Base-by-base conservation (phyloP, 306 rosid genomes). In the Pterocarpus macrocarpus region DNA sequence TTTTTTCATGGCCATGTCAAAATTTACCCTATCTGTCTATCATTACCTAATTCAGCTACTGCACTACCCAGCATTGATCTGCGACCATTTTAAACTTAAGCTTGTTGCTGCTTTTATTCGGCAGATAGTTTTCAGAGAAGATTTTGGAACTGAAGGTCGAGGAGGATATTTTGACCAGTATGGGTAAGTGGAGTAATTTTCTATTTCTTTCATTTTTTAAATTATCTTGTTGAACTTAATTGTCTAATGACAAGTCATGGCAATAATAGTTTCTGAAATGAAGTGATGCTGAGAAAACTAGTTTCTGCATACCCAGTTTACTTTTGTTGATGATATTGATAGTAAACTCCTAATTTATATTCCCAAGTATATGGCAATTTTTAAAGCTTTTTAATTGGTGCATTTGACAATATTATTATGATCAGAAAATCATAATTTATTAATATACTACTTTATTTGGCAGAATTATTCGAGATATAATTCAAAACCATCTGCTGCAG, bases 161-260 rank as follows among this genome's bases (percentile, higher is more conserved):
- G 99, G 99, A 75, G 99, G 99, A 83, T 95, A 95, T 84, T 95
- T 95, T 85, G 99, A 95, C 81, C 87, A 95, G 77, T 95, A 95
- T 22, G 99, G 99, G 99, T 95, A 91, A 39, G 92, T 64, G 33
- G 36, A 33, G 53, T 81, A 36, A 17, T 33, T 68, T 22, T 53
- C 33, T 12, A 55, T 15, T 55, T 55, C 61, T 55, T 55, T n/a
- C 58, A 15, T 28, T 55, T 22, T 55, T 34, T 67, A 39, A 30
- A 59, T 7, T 59, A 67, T 59, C 73, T 76, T 52, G 64, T 53
- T 70, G 36, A 34, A 49, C 49, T 16, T 22, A 38, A 50, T 65
- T 28, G 43, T 80, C 63, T 45, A 67, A 61, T 47, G 65, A 78
- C 13, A 72, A 50, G 28, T 73, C 44, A 49, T 75, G 71, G 59